These are phyloP conservation scores for sorghum (Sorghum bicolor) DNA, from an alignment of 176 grass and related monocot genomes.

Conservation along the genomic window Sorghum_bicolor_NCBIv3 NC_012873.2:55962501-55963000, in stretches of 20 bases:
- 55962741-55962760: not conserved
- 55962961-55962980: not conserved
- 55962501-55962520: conserved; percentile 99
- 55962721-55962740: conserved; percentile 1
- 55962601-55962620: conserved; percentile 11
- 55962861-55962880: conserved; percentile 80
- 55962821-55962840: conserved; percentile 15
- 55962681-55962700: conserved; percentile 2
- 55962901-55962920: conserved; percentile 54
- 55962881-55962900: conserved; percentile 90
- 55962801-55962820: not conserved
- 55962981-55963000: not conserved
- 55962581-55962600: conserved; percentile 2
- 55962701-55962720: not conserved
- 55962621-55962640: not conserved
- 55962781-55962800: conserved; percentile 9
- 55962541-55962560: not conserved
- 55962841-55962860: conserved; percentile 2
- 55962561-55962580: not conserved
- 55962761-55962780: not conserved
- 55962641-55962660: conserved; percentile 5
- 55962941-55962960: conserved; percentile 71
- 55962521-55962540: conserved; percentile 64
- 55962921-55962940: conserved; percentile 73
- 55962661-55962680: not conserved